Evolutionary conservation across 2,329 filamentous ascomycete species (phyloP), one percentile per base, ranked within the genome.

Genomic region (Hortaea sp.): DNA sequence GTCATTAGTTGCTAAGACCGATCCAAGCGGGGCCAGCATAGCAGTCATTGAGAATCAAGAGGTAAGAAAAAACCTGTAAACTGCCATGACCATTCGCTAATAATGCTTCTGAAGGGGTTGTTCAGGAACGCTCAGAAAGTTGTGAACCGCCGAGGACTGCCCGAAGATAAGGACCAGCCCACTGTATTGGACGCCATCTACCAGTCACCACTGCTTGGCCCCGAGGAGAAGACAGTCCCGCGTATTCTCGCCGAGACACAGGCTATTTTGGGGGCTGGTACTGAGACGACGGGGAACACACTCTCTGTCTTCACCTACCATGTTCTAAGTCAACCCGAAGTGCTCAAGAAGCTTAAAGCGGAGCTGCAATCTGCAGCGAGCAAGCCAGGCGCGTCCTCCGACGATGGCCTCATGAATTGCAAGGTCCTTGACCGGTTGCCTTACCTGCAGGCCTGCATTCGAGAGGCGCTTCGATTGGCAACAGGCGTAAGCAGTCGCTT

Each of bases 201-300:
- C 20, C 29, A 43, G 10, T 41, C 43, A 3, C 13, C 43, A 3
- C 31, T 32, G 39, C 40, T 49, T 11, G 30, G 43, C 9, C 60
- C 61, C 10, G 61, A 63, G 46, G 60, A 61, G 28, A 49, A 47
- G 38, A 69, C 65, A 7, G 58, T 64, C 27, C 60, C 58, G 29
- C 61, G 63, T 35, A 54, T 59, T 2, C 53, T 63, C 31, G 66
- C 71, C n/a, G 71, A 73, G 57, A 64, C 63, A 1, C 64, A 68
- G 51, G 63, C 65, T 0, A 58, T 74, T 44, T 59, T 74, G 49
- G 71, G 72, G 49, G 71, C 63, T 4, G 72, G 70, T 6, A 62
- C 62, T 11, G 69, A 73, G 46, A 74, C 70, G 0, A 64, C 66
- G 7, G 70, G 63, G 0, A 66, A 64, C 37, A 61, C 69, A 2